A percentile compares a stretch with the other conserved stretches of the same genome.
Conservation (phyloP, 805 yeast species). For the Lipomyces starkeyi region DNA sequence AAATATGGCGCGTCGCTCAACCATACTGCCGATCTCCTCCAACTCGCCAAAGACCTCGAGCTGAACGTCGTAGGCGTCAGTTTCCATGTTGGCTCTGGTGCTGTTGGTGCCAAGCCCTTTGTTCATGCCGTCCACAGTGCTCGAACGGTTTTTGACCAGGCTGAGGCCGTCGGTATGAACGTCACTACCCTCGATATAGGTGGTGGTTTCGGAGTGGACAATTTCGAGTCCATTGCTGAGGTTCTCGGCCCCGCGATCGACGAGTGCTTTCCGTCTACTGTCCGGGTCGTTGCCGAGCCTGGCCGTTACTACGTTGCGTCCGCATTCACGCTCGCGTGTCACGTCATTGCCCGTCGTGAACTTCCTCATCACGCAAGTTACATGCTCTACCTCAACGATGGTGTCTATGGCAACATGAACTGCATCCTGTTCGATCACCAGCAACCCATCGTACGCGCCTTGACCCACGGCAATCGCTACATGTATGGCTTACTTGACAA, state of each 20-base stretch:
- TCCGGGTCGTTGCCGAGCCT: conserved; percentile 82
- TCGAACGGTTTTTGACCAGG: conserved; percentile 67
- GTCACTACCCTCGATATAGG: conserved; percentile 81
- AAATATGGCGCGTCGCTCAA: conserved; percentile 83
- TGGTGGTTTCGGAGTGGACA: conserved; percentile 79
- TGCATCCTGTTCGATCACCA: conserved; percentile 94
- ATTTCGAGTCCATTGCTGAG: conserved; percentile 63
- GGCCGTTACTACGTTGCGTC: conserved; percentile 88
- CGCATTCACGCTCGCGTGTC: conserved; percentile 83
- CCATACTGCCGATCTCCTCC: conserved; percentile 61
- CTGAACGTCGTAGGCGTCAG: conserved; percentile 83
- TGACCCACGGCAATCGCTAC: conserved; percentile 60
- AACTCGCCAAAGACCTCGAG: conserved; percentile 63
- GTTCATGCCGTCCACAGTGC: conserved; percentile 76
- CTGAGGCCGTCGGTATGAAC: conserved; percentile 52
- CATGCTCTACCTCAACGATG: conserved; percentile 91
- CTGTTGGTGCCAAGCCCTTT: conserved; percentile 70
- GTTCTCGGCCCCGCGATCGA: conserved; percentile 64
- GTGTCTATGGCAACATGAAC: conserved; percentile 94
- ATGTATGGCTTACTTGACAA: conserved; percentile 39
- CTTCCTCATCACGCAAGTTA: conserved; percentile 50
- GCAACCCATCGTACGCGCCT: conserved; percentile 69
- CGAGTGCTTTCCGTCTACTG: conserved; percentile 62
- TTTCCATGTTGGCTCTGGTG: conserved; percentile 96
- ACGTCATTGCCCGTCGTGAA: conserved; percentile 83